These are phyloP conservation scores for Trebouxia sp. DNA, from an alignment of 139 green algal genomes.

Conservation along the genomic window DNA sequence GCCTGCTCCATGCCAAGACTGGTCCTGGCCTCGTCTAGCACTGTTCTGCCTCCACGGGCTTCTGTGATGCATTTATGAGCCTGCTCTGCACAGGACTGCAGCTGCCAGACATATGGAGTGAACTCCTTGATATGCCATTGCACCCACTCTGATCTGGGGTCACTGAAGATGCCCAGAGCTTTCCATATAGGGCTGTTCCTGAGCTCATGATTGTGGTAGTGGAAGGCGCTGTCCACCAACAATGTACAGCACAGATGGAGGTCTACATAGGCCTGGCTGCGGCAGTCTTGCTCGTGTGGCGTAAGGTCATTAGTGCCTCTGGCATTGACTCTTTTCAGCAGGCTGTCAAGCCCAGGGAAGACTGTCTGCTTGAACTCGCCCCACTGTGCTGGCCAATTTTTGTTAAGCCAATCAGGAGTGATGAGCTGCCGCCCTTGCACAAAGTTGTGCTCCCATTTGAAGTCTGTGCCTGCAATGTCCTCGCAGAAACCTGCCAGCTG, in stretches of 20 bases:
- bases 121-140: conserved; percentile 3
- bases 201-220: neutral
- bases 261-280: neutral
- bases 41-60: neutral
- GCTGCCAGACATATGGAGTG: neutral
- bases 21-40: conserved; percentile 1
- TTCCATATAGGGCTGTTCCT: neutral
- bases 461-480: neutral
- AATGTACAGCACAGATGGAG: neutral
- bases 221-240: conserved; percentile 3
- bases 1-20: neutral
- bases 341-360: neutral
- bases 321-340: neutral
- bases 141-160: neutral
- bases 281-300: conserved; percentile 2
- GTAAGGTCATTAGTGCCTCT: neutral
- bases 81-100: neutral
- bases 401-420: neutral
- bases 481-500: neutral
- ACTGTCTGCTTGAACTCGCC: neutral
- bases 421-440: conserved; percentile 9
- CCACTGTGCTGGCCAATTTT: conserved; percentile 6
- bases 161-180: conserved; percentile 16
- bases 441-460: neutral
- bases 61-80: conserved; percentile 6